Evolutionary conservation across 2,329 filamentous ascomycete species (phyloP).

Genomic region (Akanthomyces muscarius): DNA sequence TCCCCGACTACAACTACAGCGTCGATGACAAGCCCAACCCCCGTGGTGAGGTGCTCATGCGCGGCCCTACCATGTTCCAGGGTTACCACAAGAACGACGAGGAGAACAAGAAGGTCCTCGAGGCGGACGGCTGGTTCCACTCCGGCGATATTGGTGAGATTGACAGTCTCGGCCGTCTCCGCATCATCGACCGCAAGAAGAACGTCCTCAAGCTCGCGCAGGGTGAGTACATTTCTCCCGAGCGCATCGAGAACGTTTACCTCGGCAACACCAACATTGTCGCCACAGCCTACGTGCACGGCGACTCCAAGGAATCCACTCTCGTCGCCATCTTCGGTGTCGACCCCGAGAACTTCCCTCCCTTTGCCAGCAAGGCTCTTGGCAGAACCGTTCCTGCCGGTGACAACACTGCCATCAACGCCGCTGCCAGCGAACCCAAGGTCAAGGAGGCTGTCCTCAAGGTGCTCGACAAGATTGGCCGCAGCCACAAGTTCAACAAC

Average conservation of each 20-base stretch:
- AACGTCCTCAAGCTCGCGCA: constrained; percentile 97
- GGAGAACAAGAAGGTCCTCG: constrained; percentile 79
- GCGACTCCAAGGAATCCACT: constrained; percentile 75
- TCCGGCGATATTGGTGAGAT: constrained; percentile 89
- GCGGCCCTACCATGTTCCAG: constrained; percentile 72
- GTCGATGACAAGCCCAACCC: constrained; percentile 84
- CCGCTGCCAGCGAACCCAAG: constrained; percentile 63
- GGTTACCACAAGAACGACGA: constrained; percentile 89
- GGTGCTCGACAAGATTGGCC: constrained; percentile 73
- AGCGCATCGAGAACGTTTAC: constrained; percentile 95
- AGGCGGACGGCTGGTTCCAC: constrained; percentile 92
- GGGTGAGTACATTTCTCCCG: constrained; percentile 96
- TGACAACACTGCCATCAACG: constrained; percentile 64
- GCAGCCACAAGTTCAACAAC: constrained; percentile 83
- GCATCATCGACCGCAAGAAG: constrained; percentile 95
- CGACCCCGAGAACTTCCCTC: constrained; percentile 77
- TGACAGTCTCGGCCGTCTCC: constrained; percentile 81
- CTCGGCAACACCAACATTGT: constrained; percentile 76
- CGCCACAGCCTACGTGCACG: constrained; percentile 82
- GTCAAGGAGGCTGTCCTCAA: constrained; percentile 72
- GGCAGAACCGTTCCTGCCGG: constrained; percentile 59
- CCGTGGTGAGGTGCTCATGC: constrained; percentile 82
- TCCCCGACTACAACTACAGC: constrained; percentile 91
- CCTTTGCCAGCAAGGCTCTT: constrained; percentile 74
- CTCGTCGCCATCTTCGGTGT: constrained; percentile 86